phyloP scores from a whole-genome alignment of 352 stramenopile species.

The Phytophthora multivora region DNA sequence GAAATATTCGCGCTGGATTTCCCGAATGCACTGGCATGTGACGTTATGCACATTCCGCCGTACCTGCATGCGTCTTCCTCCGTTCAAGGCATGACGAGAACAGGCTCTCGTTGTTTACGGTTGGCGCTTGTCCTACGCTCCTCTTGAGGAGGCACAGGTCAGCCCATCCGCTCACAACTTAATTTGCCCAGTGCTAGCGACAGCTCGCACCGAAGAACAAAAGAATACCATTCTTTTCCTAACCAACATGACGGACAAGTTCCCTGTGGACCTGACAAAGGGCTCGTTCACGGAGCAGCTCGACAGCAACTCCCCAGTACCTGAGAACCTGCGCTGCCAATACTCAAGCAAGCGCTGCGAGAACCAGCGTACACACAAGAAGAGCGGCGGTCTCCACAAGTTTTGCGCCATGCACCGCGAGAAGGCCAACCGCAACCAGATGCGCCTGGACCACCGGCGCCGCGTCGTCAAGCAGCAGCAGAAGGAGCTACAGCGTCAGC shows the following conservation, averaged over 20 bases:
- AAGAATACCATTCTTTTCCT: constrained; percentile 5
- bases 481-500: constrained; percentile 43
- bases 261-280: constrained; percentile 16
- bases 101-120: constrained; percentile 26
- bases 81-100: constrained; percentile 8
- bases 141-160: constrained; percentile 15
- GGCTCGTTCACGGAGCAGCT: constrained; percentile 17
- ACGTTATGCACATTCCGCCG: constrained; percentile 13
- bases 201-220: constrained; percentile 24
- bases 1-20: constrained; percentile 41
- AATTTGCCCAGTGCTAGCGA: constrained; percentile 36
- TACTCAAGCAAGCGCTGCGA: constrained; percentile 78
- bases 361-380: constrained; percentile 61
- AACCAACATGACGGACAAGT: constrained; percentile 28
- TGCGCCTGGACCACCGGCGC: constrained; percentile 63
- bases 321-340: constrained; percentile 58
- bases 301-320: constrained; percentile 12
- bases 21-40: constrained; percentile 2
- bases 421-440: constrained; percentile 80
- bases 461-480: constrained; percentile 59
- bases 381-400: constrained; percentile 72
- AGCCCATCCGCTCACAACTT: constrained; percentile 22
- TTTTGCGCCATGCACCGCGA: constrained; percentile 74
- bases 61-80: constrained; percentile 9
- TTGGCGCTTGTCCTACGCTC: constrained; percentile 32